Evolutionary conservation across 164 flowering plant species (phyloP).

Genomic region (Chloranthus sessilifolius): DNA sequence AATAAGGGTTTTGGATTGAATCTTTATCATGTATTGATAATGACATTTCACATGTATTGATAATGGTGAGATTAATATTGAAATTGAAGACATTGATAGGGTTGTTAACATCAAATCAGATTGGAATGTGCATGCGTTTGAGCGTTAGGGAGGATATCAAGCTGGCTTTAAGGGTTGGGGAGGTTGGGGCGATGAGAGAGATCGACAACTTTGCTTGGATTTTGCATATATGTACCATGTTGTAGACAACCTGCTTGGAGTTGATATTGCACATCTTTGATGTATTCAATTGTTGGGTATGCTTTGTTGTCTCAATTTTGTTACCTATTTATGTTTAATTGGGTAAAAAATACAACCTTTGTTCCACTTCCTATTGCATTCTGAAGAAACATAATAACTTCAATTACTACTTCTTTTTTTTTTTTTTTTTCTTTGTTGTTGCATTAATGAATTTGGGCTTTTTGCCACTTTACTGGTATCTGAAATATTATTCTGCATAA

Average conservation of each 20-base stretch:
- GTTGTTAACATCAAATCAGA: conserved; percentile 49
- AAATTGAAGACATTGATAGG: conserved; percentile 53
- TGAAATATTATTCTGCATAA: too few relatives aligned
- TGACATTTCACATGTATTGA: too few relatives aligned
- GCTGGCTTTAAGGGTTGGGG: conserved; percentile 99
- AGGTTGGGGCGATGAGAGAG: conserved; percentile 95
- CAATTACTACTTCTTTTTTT: too few relatives aligned
- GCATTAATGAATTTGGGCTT: too few relatives aligned
- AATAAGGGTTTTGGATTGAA: too few relatives aligned
- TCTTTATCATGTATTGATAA: too few relatives aligned
- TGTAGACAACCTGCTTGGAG: conserved; percentile 9
- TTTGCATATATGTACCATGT: conserved; percentile 67
- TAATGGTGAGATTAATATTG: conserved; percentile 52
- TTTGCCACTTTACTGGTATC: too few relatives aligned
- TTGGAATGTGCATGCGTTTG: conserved; percentile 48
- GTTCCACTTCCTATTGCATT: too few relatives aligned
- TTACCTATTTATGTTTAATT: too few relatives aligned
- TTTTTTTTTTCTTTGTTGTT: too few relatives aligned
- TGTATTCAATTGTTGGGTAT: background rate
- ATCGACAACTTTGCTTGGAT: conserved; percentile 61
- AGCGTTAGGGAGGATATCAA: conserved; percentile 63
- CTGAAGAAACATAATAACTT: too few relatives aligned
- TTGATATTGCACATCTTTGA: background rate
- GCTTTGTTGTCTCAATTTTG: background rate
- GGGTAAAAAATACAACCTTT: too few relatives aligned